These are phyloP conservation scores for Aurinia saxatilis DNA, from an alignment of 345 rosid genomes.

Conservation along the genomic window DNA sequence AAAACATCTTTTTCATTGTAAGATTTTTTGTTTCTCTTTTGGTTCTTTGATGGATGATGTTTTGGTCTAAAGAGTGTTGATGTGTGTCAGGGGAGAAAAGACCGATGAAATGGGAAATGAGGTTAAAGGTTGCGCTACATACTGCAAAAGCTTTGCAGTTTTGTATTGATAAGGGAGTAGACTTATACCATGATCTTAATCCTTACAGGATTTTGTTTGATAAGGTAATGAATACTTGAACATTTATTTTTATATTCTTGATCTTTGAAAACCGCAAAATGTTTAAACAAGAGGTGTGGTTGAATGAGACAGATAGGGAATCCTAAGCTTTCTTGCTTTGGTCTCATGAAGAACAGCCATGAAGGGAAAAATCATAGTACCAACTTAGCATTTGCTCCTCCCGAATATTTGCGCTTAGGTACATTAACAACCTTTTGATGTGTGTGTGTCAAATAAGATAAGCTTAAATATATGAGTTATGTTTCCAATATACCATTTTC, in stretches of 20 bases:
- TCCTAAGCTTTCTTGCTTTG: slow-evolving; percentile 89
- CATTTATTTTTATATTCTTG: background rate
- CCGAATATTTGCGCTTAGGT: slow-evolving; percentile 84
- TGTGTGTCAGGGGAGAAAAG: slow-evolving; percentile 65
- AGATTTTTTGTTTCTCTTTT: background rate
- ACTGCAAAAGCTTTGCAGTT: slow-evolving; percentile 75
- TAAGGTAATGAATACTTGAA: slow-evolving; percentile 34
- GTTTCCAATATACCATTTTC: slow-evolving; percentile 1
- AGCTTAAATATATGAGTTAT: too few species aligned
- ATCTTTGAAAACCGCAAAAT: background rate
- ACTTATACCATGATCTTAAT: slow-evolving; percentile 84
- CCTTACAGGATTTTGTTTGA: slow-evolving; percentile 82
- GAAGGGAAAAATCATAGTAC: slow-evolving; percentile 87
- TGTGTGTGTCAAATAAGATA: background rate
- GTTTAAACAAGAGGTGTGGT: background rate
- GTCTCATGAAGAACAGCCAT: slow-evolving; percentile 84
- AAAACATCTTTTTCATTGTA: slow-evolving; percentile 90
- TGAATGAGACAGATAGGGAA: slow-evolving; percentile 56
- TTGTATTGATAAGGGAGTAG: slow-evolving; percentile 67
- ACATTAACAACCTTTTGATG: slow-evolving; percentile 1
- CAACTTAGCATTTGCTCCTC: slow-evolving; percentile 94
- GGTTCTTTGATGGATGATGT: background rate
- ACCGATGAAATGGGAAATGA: slow-evolving; percentile 96
- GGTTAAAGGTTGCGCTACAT: slow-evolving; percentile 73
- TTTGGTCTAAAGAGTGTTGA: slow-evolving; percentile 1